phyloP scores from a whole-genome alignment of 2,329 filamentous ascomycete species.

The Penicillium sp. region DNA sequence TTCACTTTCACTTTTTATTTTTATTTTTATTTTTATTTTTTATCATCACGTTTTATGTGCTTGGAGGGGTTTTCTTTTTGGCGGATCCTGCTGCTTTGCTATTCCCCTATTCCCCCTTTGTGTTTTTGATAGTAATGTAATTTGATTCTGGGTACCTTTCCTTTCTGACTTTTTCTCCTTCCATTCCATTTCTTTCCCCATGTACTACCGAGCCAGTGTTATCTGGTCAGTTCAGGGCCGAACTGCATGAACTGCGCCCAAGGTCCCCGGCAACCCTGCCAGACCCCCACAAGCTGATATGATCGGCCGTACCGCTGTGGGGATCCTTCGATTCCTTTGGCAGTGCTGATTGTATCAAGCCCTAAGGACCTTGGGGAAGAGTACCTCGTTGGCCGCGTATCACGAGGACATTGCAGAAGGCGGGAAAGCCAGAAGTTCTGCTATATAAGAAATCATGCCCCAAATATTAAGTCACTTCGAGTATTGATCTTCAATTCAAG shows the following conservation, averaged over 20 bases:
- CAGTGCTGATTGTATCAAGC: conserved; percentile 7
- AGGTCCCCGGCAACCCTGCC: conserved; percentile 30
- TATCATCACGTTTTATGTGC: not conserved
- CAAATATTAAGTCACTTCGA: not conserved
- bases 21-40: not conserved
- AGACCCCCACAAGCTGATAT: conserved; percentile 4
- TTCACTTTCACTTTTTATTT: conserved; percentile 9
- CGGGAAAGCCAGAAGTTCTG: not conserved
- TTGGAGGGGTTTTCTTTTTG: conserved; percentile 3
- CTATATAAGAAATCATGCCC: conserved; percentile 7
- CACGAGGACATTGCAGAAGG: conserved; percentile 25
- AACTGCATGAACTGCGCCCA: conserved; percentile 21
- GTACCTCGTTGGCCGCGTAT: conserved; percentile 36
- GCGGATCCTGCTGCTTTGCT: not conserved
- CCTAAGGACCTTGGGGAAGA: conserved; percentile 39
- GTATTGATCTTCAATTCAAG: not conserved
- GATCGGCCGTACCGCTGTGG: conserved; percentile 13
- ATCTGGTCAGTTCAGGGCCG: too few relatives aligned
- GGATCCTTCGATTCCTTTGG: not conserved
- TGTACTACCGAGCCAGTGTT: too few relatives aligned
- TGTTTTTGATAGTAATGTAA: conserved; percentile 15
- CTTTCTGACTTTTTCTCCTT: not conserved
- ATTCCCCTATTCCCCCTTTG: conserved; percentile 4
- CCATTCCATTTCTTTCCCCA: not conserved
- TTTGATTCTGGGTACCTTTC: conserved; percentile 3